Evolutionary conservation across 768 basidiomycete genomes (phyloP).

Genomic region (Chiua virens): DNA sequence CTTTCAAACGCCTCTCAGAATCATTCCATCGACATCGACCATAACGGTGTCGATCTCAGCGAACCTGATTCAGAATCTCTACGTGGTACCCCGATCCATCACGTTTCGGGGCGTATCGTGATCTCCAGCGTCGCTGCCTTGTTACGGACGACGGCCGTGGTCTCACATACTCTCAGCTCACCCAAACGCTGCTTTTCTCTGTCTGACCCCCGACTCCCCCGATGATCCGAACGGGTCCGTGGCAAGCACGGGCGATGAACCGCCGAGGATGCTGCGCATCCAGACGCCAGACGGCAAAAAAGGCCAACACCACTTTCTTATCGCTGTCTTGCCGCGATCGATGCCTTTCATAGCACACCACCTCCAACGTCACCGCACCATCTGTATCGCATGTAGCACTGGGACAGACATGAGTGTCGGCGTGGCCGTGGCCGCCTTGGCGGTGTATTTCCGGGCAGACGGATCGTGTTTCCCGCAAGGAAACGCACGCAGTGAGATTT

Average conservation of each 20-base stretch:
- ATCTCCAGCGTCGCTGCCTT: constrained; percentile 37
- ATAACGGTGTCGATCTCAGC: not conserved
- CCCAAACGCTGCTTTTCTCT: constrained; percentile 15
- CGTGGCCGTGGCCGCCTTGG: constrained; percentile 57
- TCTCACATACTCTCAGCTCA: not conserved
- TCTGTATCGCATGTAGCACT: constrained; percentile 54
- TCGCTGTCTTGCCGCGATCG: constrained; percentile 47
- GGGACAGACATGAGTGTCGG: constrained; percentile 68
- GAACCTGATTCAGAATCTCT: not conserved
- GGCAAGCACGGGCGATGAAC: not conserved
- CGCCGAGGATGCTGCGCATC: constrained; percentile 22
- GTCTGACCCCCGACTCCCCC: constrained; percentile 7
- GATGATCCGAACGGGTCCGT: not conserved
- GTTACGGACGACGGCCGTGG: not conserved
- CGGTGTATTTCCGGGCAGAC: constrained; percentile 55
- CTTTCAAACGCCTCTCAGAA: not conserved
- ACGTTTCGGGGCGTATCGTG: constrained; percentile 41
- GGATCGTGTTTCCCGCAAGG: constrained; percentile 35
- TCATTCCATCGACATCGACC: not conserved
- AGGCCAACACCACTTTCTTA: constrained; percentile 51
- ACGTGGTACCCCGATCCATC: constrained; percentile 16
- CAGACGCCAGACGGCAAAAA: constrained; percentile 46
- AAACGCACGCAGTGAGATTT: constrained; percentile 8
- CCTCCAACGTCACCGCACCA: constrained; percentile 34
- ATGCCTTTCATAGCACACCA: constrained; percentile 45